Conservation (phyloP, 352 stramenopile genomes). For the Globisporangium cederbergense region DNA sequence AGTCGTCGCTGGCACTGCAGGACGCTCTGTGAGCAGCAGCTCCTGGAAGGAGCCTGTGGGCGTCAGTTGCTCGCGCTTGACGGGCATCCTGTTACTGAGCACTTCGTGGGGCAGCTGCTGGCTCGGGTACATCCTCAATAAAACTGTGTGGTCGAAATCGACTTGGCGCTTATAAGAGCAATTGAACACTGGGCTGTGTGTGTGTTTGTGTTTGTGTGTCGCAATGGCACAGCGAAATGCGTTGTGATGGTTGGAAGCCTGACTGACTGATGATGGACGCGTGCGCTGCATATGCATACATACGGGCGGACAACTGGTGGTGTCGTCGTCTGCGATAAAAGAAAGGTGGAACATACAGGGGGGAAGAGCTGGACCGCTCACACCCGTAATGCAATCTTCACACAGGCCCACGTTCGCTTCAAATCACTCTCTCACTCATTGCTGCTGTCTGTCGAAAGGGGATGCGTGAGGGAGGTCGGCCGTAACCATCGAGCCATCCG, state of each 20-base stretch:
- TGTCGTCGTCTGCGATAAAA: neutral
- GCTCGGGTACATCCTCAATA: neutral
- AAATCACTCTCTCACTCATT: neutral
- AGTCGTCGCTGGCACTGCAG: neutral
- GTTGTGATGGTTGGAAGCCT: neutral
- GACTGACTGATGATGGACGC: neutral
- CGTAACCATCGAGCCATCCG: neutral
- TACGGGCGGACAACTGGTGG: neutral
- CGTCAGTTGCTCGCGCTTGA: conserved; percentile 18
- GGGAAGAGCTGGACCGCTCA: conserved; percentile 3
- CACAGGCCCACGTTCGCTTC: neutral
- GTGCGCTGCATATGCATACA: neutral
- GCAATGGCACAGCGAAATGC: neutral
- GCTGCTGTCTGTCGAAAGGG: neutral
- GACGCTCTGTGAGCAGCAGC: conserved; percentile 2
- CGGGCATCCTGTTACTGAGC: neutral
- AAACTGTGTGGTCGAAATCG: neutral
- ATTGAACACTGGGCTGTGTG: neutral
- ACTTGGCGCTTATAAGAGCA: neutral
- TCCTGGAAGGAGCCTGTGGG: conserved; percentile 12
- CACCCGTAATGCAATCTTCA: conserved; percentile 3
- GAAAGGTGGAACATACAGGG: neutral
- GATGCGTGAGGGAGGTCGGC: neutral
- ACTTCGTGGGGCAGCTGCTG: neutral
- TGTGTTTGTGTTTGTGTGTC: neutral